Percentiles rank a stretch among this genome's conserved stretches.
phyloP scores from a whole-genome alignment of 2,329 filamentous ascomycete genomes.

The Ophiognomonia clavigignenti-juglandacearum region DNA sequence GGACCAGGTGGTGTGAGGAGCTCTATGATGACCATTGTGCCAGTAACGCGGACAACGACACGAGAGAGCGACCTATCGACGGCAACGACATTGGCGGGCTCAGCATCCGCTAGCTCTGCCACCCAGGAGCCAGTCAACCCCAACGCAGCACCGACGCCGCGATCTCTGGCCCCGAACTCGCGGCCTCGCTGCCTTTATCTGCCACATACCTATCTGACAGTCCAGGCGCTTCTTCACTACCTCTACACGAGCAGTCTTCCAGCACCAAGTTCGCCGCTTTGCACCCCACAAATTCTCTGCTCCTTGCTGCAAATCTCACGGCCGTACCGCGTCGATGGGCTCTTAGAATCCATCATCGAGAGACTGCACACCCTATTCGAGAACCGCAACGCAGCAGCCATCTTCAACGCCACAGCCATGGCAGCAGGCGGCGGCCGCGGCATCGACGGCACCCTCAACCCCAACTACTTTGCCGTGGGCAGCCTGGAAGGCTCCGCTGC shows the following conservation, averaged over 20 bases:
- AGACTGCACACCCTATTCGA: conserved; percentile 85
- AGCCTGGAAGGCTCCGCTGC: conserved; percentile 31
- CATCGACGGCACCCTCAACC: conserved; percentile 63
- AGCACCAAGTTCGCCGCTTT: conserved; percentile 67
- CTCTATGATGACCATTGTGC: conserved; percentile 80
- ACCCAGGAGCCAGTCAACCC: conserved; percentile 32
- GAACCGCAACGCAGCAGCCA: conserved; percentile 88
- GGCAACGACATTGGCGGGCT: conserved; percentile 25
- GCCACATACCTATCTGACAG: conserved; percentile 83
- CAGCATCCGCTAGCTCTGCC: conserved; percentile 28
- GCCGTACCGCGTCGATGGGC: conserved; percentile 87
- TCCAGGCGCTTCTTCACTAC: conserved; percentile 87
- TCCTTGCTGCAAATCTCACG: conserved; percentile 89
- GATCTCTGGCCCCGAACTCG: conserved; percentile 53
- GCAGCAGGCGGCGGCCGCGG: conserved; percentile 88
- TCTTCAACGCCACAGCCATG: conserved; percentile 98
- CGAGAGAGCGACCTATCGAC: conserved; percentile 37
- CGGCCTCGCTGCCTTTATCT: conserved; percentile 86
- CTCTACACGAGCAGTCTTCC: conserved; percentile 91
- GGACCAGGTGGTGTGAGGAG: conserved; percentile 59
- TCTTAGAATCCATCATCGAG: conserved; percentile 89
- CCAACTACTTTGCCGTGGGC: conserved; percentile 54
- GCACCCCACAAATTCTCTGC: conserved; percentile 92
- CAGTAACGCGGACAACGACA: conserved; percentile 29
- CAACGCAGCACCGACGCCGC: conserved; percentile 53